Percentiles rank a stretch among this genome's conserved stretches.
These are phyloP conservation scores for Decorospora gaudefroyi DNA, from an alignment of 2,329 filamentous ascomycete species.

Conservation along the genomic window DNA sequence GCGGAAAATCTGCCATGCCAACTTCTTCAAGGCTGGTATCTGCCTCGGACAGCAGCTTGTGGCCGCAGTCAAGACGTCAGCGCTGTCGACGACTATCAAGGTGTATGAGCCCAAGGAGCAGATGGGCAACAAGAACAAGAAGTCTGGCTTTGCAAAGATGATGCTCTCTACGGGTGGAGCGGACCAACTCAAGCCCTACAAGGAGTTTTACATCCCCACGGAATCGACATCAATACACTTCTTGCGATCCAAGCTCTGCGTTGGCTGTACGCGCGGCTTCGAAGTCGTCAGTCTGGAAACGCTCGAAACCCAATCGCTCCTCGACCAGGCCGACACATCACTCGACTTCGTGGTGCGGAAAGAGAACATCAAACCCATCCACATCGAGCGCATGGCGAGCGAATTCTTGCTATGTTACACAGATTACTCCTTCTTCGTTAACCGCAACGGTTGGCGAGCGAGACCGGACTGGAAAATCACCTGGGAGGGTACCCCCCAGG, in stretches of 20 bases:
- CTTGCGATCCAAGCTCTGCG: slow-evolving; percentile 92
- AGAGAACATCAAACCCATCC: slow-evolving; percentile 91
- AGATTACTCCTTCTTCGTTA: slow-evolving; percentile 99
- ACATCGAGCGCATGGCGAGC: slow-evolving; percentile 94
- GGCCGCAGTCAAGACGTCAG: slow-evolving; percentile 93
- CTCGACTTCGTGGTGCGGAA: slow-evolving; percentile 95
- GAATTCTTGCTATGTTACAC: slow-evolving; percentile 98
- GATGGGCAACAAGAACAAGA: slow-evolving; percentile 91
- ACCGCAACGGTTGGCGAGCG: slow-evolving; percentile 96
- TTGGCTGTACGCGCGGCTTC: slow-evolving; percentile 92
- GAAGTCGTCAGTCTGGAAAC: slow-evolving; percentile 97
- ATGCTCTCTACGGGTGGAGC: slow-evolving; percentile 87
- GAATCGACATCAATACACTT: slow-evolving; percentile 99
- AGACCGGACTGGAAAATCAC: slow-evolving; percentile 95
- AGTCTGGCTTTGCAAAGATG: slow-evolving; percentile 94
- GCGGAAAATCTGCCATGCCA: slow-evolving; percentile 97
- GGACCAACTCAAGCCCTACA: slow-evolving; percentile 81
- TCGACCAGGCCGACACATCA: slow-evolving; percentile 96
- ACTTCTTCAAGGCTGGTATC: slow-evolving; percentile 97
- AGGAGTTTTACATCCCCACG: slow-evolving; percentile 97
- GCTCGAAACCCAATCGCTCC: slow-evolving; percentile 93
- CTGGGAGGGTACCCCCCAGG: slow-evolving; percentile 92
- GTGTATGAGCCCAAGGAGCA: slow-evolving; percentile 98
- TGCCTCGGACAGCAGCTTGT: slow-evolving; percentile 93
- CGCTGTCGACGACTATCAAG: slow-evolving; percentile 94